phyloP scores from a whole-genome alignment of 2,329 filamentous ascomycete species.

The Sporothrix inflata region DNA sequence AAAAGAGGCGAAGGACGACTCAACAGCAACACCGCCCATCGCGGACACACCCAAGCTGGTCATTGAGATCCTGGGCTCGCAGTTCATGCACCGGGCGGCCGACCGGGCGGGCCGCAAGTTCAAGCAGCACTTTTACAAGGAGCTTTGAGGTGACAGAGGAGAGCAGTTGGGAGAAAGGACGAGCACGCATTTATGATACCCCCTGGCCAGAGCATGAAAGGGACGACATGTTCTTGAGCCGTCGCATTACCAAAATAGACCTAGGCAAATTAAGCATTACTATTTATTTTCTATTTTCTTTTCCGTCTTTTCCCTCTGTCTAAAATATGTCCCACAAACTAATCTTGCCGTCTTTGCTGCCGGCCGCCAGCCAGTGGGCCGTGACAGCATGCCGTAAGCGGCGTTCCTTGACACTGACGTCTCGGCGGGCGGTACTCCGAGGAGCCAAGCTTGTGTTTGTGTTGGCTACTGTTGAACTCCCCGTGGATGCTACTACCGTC shows the following conservation, averaged over 20 bases:
- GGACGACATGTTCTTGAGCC: not conserved
- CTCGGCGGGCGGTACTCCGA: constrained; percentile 33
- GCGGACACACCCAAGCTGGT: constrained; percentile 50
- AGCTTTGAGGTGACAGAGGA: constrained; percentile 59
- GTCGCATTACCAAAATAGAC: not conserved
- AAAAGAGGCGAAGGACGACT: not conserved
- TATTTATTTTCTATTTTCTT: not conserved
- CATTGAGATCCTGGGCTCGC: constrained; percentile 86
- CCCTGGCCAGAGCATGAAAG: not conserved
- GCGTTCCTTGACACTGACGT: constrained; percentile 62
- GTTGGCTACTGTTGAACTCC: too few relatives aligned
- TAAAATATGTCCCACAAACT: constrained; percentile 94
- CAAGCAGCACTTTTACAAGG: constrained; percentile 77
- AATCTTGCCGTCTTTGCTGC: constrained; percentile 92
- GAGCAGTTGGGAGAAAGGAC: not conserved
- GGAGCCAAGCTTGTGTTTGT: not conserved
- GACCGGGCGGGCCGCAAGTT: constrained; percentile 92
- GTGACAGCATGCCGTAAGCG: constrained; percentile 65
- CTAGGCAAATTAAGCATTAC: not conserved
- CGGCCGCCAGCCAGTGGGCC: constrained; percentile 87
- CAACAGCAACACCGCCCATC: not conserved
- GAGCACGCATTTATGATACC: constrained; percentile 23
- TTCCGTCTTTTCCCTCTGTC: not conserved
- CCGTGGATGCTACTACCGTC: not conserved
- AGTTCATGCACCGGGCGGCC: constrained; percentile 79